A percentile compares a stretch with the other conserved stretches of the same genome.
phyloP scores from a whole-genome alignment of 2,329 filamentous ascomycete species.

The Aspergillus felis region DNA sequence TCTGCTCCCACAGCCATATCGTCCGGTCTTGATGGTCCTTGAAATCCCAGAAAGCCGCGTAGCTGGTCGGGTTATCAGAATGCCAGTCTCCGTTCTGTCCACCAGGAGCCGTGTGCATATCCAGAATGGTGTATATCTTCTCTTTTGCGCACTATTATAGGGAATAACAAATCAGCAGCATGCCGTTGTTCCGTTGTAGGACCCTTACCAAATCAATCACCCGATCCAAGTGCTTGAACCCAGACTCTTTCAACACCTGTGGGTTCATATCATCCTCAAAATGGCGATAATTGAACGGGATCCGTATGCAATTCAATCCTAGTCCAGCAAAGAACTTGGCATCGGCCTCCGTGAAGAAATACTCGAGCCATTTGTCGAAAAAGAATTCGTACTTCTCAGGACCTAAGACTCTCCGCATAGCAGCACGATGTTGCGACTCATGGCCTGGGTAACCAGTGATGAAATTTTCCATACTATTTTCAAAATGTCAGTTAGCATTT shows the following conservation, averaged over 20 bases:
- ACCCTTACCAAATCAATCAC: slow-evolving; percentile 40
- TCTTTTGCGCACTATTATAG: slow-evolving; percentile 39
- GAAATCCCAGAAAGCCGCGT: slow-evolving; percentile 50
- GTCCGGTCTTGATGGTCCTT: slow-evolving; percentile 50
- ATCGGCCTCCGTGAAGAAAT: slow-evolving; percentile 58
- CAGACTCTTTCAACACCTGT: slow-evolving; percentile 40
- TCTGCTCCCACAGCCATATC: slow-evolving; percentile 48
- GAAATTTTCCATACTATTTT: slow-evolving; percentile 55
- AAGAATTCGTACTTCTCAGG: slow-evolving; percentile 57
- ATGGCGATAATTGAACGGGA: slow-evolving; percentile 60
- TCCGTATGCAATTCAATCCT: slow-evolving; percentile 55
- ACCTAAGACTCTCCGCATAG: slow-evolving; percentile 52
- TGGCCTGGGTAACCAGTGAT: slow-evolving; percentile 61
- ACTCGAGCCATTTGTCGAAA: slow-evolving; percentile 54
- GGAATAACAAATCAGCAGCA: not conserved
- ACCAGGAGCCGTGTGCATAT: slow-evolving; percentile 48
- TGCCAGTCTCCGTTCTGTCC: slow-evolving; percentile 52
- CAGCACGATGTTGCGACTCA: slow-evolving; percentile 53
- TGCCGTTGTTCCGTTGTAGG: not conserved
- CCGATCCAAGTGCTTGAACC: slow-evolving; percentile 48
- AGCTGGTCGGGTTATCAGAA: slow-evolving; percentile 44
- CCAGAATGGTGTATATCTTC: slow-evolving; percentile 50
- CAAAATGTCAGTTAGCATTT: slow-evolving; percentile 15
- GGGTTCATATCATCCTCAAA: slow-evolving; percentile 49
- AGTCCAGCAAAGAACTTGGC: slow-evolving; percentile 55